Evolutionary conservation across 495 filamentous ascomycete species (phyloP), one percentile per base, ranked within the genome.

Genomic region (Parachaetomium inaequale): DNA sequence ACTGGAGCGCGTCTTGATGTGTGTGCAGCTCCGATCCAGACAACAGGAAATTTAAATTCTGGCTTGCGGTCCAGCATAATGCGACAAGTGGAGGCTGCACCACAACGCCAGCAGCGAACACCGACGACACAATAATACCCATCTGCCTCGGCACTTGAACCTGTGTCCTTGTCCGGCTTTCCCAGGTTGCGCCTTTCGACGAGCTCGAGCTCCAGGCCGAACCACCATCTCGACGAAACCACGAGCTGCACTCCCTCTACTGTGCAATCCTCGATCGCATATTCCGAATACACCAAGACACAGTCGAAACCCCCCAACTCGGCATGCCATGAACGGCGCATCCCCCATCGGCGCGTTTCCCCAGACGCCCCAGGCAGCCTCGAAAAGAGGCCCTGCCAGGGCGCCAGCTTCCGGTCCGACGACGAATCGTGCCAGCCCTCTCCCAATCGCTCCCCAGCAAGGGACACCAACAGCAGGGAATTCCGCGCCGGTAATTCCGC

Each of bases 401-500:
- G 23, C 60, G 2, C 15, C 63, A 17, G 42, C 38, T 55, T 8
- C 59, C 31, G 26, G 60, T 67, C 23, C 52, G 0, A 4, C 54
- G n/a, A 47, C 19, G 31, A 52, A 38, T 12, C 28, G 59, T 55
- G 56, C 28, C 36, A 64, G 19, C 32, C 47, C 66, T 11, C 64
- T 81, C 8, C 78, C 75, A 32, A 65, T 70, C 4, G 78, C 75
- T 14, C 79, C 79, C 17, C 72, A 73, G 8, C 58, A 66, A 46
- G 68, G 66, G 31, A 60, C 63, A 36, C 29, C 70, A 12, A 6
- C 65, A 28, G 25, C 66, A 26, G 52, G 67, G 40, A 70, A 66
- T n/a, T 66, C 65, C 31, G 58, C 70, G 26, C 92, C 92, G n/a
- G 70, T 91, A 40, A 88, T 97, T 63, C 88, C 91, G 8, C 76